Evolutionary conservation across 2,329 filamentous ascomycete species (phyloP).

Genomic region (Fusarium pininemorale): DNA sequence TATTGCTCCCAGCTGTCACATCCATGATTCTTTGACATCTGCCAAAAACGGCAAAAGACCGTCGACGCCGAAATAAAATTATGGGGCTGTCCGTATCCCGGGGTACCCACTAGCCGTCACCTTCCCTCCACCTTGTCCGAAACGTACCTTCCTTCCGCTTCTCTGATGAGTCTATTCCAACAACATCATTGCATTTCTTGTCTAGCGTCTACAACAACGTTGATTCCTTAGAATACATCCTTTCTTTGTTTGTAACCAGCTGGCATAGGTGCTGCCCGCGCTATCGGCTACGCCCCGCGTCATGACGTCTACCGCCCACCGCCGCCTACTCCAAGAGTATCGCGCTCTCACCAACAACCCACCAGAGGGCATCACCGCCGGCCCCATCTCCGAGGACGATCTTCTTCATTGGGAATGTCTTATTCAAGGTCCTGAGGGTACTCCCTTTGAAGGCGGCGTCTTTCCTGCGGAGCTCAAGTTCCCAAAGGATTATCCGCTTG

Average conservation of each 20-base stretch:
- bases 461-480: conserved; percentile 96
- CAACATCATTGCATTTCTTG: background rate
- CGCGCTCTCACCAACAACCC: conserved; percentile 91
- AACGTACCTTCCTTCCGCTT: conserved; percentile 1
- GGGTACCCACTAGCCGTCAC: conserved; percentile 27
- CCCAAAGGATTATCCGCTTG: conserved; percentile 95
- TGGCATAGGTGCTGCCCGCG: background rate
- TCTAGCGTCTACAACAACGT: background rate
- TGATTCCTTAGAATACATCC: background rate
- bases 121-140: conserved; percentile 32
- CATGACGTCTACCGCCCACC: conserved; percentile 72
- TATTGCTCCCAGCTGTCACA: background rate
- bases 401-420: conserved; percentile 96
- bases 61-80: background rate
- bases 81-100: conserved; percentile 5
- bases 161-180: background rate
- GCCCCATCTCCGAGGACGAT: conserved; percentile 92
- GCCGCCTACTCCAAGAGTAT: conserved; percentile 95
- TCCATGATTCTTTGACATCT: background rate
- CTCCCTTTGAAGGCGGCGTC: conserved; percentile 93
- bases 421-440: conserved; percentile 94
- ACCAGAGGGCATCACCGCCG: conserved; percentile 96
- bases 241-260: background rate
- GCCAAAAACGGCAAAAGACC: conserved; percentile 4
- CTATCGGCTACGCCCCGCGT: background rate